phyloP scores from a whole-genome alignment of 2,329 filamentous ascomycete genomes.

The Clarireedia paspali region DNA sequence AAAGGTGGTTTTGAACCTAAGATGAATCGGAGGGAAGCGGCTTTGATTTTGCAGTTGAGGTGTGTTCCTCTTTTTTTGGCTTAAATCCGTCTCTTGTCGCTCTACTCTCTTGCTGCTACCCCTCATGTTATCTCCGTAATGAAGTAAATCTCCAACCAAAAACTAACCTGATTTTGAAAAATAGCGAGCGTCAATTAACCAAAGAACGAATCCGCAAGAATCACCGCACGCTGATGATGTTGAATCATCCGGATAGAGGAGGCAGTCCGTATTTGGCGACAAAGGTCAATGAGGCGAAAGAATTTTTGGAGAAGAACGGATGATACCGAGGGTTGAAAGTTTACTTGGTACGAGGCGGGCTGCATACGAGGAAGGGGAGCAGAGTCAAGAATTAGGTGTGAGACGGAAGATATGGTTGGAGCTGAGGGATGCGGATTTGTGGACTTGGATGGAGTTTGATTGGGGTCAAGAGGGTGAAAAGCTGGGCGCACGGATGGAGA shows the following conservation, averaged over 20 bases:
- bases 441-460: too few relatives aligned
- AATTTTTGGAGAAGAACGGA: slow-evolving; percentile 74
- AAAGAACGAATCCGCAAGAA: slow-evolving; percentile 95
- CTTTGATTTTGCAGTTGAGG: slow-evolving; percentile 85
- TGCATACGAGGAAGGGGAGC: neutral
- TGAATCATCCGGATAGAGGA: slow-evolving; percentile 96
- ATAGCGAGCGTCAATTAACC: slow-evolving; percentile 75
- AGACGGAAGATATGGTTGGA: neutral
- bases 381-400: neutral
- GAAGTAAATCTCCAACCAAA: too few relatives aligned
- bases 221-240: slow-evolving; percentile 89
- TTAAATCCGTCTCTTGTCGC: neutral
- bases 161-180: neutral
- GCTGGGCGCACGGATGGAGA: too few relatives aligned
- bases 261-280: slow-evolving; percentile 94
- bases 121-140: neutral
- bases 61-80: slow-evolving; percentile 36
- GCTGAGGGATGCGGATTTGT: too few relatives aligned
- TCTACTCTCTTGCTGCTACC: neutral
- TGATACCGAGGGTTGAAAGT: neutral
- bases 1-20: slow-evolving; percentile 96
- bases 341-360: neutral
- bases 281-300: slow-evolving; percentile 98
- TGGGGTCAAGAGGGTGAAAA: too few relatives aligned
- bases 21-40: slow-evolving; percentile 89